These are phyloP conservation scores for Phytophthora melonis DNA, from an alignment of 352 stramenopile species.

Conservation along the genomic window DNA sequence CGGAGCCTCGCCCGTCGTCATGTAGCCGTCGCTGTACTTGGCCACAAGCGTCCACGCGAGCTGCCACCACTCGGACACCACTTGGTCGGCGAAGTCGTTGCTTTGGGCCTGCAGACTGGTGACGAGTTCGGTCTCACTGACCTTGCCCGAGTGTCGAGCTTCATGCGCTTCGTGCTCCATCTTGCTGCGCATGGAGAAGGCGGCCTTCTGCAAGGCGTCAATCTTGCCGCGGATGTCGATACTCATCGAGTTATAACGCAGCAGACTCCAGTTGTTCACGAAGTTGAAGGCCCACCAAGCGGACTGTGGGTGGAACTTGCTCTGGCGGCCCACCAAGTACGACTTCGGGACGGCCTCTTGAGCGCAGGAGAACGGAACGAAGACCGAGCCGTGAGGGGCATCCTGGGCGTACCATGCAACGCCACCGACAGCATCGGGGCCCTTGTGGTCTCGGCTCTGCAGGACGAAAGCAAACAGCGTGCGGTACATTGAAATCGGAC, in stretches of 20 bases:
- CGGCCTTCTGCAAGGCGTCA: slow-evolving; percentile 46
- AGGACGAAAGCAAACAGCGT: slow-evolving; percentile 89
- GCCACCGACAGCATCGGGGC: slow-evolving; percentile 57
- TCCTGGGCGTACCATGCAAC: slow-evolving; percentile 76
- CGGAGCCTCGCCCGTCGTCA: slow-evolving; percentile 68
- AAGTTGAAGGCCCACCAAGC: slow-evolving; percentile 91
- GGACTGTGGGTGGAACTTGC: slow-evolving; percentile 70
- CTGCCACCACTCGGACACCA: slow-evolving; percentile 70
- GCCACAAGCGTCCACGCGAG: slow-evolving; percentile 72
- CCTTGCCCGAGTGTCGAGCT: not conserved
- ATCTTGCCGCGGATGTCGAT: slow-evolving; percentile 57
- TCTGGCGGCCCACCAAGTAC: slow-evolving; percentile 74
- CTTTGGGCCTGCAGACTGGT: slow-evolving; percentile 44
- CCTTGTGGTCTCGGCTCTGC: slow-evolving; percentile 44
- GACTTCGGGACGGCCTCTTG: slow-evolving; percentile 59
- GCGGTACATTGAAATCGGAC: slow-evolving; percentile 93
- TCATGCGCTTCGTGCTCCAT: slow-evolving; percentile 24
- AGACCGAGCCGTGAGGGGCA: slow-evolving; percentile 77
- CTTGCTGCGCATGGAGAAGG: slow-evolving; percentile 39
- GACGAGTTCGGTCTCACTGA: slow-evolving; percentile 27
- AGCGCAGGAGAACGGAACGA: slow-evolving; percentile 71
- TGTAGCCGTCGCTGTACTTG: slow-evolving; percentile 81
- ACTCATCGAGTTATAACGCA: slow-evolving; percentile 81
- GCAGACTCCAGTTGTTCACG: slow-evolving; percentile 87
- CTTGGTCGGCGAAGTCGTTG: slow-evolving; percentile 65